Conservation (phyloP, 441 rosid species). For the Erodium trifolium region DNA sequence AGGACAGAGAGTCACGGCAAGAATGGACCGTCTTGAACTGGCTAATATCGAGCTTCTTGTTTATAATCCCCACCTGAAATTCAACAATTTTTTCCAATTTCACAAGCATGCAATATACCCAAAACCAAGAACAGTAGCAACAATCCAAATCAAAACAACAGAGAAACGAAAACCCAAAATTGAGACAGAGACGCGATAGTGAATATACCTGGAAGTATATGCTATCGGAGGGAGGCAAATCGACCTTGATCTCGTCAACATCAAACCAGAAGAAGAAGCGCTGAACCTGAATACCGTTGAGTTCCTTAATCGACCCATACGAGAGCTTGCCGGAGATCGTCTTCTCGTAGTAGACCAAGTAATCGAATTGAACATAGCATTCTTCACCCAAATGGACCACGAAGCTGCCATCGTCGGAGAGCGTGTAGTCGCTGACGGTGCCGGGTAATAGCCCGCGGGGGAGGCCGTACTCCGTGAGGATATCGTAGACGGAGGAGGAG, state of each 20-base stretch:
- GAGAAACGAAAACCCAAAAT: background rate
- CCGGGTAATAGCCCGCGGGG: conserved; percentile 69
- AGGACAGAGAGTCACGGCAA: conserved; percentile 36
- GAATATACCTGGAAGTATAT: conserved; percentile 64
- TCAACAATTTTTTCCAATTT: background rate
- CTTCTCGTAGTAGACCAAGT: conserved; percentile 68
- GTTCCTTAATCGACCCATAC: conserved; percentile 58
- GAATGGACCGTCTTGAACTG: conserved; percentile 82
- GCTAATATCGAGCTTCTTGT: conserved; percentile 64
- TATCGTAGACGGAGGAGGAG: conserved; percentile 28
- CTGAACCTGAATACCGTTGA: conserved; percentile 78
- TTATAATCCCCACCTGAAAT: conserved; percentile 41
- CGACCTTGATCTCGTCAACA: conserved; percentile 80
- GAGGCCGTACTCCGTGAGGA: conserved; percentile 78
- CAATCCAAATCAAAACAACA: background rate
- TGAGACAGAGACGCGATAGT: too few relatives aligned
- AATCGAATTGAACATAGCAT: conserved; percentile 68
- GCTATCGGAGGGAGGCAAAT: conserved; percentile 70
- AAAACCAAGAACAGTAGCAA: background rate
- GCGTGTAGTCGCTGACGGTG: conserved; percentile 46
- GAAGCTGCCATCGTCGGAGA: conserved; percentile 60
- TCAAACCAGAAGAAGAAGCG: conserved; percentile 64
- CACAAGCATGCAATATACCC: background rate
- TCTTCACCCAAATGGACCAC: conserved; percentile 37
- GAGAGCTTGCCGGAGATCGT: conserved; percentile 55